phyloP scores from a whole-genome alignment of 306 rosid species.

The Glycyrrhiza uralensis region DNA sequence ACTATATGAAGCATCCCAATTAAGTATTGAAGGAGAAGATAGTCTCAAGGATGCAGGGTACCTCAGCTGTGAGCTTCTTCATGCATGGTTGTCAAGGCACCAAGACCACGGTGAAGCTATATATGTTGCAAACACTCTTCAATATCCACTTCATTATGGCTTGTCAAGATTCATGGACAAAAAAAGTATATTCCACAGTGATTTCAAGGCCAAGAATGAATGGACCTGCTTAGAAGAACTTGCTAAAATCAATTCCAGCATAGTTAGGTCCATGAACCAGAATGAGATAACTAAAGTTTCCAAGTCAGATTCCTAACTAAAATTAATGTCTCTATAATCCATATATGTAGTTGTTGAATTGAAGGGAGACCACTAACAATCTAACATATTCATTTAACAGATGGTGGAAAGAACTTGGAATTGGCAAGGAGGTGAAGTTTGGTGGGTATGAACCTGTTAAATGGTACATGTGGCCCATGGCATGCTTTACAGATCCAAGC shows the following conservation, averaged over 20 bases:
- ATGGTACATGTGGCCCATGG: slow-evolving; percentile 68
- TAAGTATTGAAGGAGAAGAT: slow-evolving; percentile 40
- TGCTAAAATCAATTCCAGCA: slow-evolving; percentile 25
- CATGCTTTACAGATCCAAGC: slow-evolving; percentile 41
- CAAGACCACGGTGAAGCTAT: slow-evolving; percentile 7
- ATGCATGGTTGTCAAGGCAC: slow-evolving; percentile 21
- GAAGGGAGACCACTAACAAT: neutral
- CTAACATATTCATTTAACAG: neutral
- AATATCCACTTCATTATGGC: slow-evolving; percentile 38
- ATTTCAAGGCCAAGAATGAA: slow-evolving; percentile 5
- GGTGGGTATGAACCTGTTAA: slow-evolving; percentile 46
- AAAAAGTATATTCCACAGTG: neutral
- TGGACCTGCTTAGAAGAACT: slow-evolving; percentile 36
- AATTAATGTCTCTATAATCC: no score
- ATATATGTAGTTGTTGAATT: neutral
- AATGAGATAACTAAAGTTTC: slow-evolving; percentile 31
- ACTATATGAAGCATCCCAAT: slow-evolving; percentile 39
- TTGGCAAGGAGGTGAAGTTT: slow-evolving; percentile 33
- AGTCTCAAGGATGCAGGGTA: slow-evolving; percentile 22
- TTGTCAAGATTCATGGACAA: slow-evolving; percentile 34
- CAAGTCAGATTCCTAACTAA: slow-evolving; percentile 27
- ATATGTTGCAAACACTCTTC: slow-evolving; percentile 9
- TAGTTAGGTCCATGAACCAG: slow-evolving; percentile 24
- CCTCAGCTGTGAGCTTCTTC: slow-evolving; percentile 28
- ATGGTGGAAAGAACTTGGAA: slow-evolving; percentile 60